These are phyloP conservation scores for Berkeleyomyces rouxiae DNA, from an alignment of 2,329 filamentous ascomycete genomes.

Conservation along the genomic window DNA sequence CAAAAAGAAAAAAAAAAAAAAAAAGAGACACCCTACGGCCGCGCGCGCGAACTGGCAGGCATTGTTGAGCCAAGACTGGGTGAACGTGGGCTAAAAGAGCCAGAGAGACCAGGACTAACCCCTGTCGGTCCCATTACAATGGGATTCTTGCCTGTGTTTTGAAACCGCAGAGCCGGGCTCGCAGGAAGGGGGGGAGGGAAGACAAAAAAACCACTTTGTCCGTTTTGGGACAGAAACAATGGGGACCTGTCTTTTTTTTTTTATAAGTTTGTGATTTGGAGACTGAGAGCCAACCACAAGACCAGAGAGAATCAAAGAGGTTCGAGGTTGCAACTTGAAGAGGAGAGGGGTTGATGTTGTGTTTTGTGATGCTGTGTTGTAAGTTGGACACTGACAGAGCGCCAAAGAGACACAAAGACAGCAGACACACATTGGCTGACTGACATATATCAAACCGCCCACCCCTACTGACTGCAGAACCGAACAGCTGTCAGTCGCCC, in stretches of 20 bases:
- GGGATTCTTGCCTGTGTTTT: not conserved
- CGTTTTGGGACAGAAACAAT: not conserved
- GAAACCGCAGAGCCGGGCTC: not conserved
- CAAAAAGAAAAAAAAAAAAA: too few species aligned
- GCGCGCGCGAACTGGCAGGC: not conserved
- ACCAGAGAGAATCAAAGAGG: not conserved
- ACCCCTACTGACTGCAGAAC: not conserved
- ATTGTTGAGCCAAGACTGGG: not conserved
- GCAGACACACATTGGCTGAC: not conserved
- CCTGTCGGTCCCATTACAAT: not conserved
- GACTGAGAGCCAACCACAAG: not conserved
- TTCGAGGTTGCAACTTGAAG: not conserved
- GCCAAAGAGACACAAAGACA: not conserved
- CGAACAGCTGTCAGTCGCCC: too few species aligned
- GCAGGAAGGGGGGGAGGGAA: not conserved
- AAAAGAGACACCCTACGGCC: not conserved
- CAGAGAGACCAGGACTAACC: not conserved
- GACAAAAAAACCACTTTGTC: not conserved
- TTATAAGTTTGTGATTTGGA: not conserved
- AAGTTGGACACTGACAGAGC: not conserved
- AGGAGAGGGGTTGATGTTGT: not conserved
- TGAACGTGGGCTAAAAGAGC: too few species aligned
- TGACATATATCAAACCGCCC: not conserved
- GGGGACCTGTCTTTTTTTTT: not conserved
- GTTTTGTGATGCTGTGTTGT: too few species aligned